Evolutionary conservation across 1,139 yeast genomes (phyloP).

Genomic region (Debaryomyces subglobosus): DNA sequence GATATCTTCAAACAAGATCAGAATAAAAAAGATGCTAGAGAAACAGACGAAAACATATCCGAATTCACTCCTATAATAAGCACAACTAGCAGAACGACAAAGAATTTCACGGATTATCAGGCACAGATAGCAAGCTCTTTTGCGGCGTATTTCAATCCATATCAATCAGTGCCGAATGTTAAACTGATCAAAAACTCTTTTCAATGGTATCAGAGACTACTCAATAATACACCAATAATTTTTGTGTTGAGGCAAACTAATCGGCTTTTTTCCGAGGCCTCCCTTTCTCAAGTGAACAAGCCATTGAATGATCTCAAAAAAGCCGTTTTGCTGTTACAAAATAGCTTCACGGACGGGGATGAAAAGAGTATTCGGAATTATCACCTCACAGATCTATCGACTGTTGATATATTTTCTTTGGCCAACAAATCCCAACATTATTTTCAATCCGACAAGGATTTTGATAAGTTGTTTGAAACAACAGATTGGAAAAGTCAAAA

Average conservation of each 20-base stretch:
- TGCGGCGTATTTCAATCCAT: conserved; percentile 27
- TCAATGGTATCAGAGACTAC: conserved; percentile 32
- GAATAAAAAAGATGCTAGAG: not conserved
- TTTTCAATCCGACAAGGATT: conserved; percentile 6
- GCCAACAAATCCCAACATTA: conserved; percentile 24
- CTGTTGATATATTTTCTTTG: conserved; percentile 32
- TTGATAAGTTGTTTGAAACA: conserved; percentile 4
- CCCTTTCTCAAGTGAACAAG: conserved; percentile 30
- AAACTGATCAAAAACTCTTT: conserved; percentile 21
- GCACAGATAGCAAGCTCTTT: conserved; percentile 26
- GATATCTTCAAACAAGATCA: conserved; percentile 16
- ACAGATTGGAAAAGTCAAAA: conserved; percentile 13
- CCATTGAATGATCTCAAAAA: conserved; percentile 21
- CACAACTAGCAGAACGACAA: conserved; percentile 15
- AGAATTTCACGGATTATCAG: conserved; percentile 23
- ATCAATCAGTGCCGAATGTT: conserved; percentile 17
- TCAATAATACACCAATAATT: conserved; percentile 36
- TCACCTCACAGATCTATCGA: conserved; percentile 32
- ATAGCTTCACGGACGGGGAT: conserved; percentile 9
- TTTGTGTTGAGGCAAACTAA: conserved; percentile 34
- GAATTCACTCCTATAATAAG: conserved; percentile 15
- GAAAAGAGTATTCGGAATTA: conserved; percentile 24
- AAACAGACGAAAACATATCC: conserved; percentile 4
- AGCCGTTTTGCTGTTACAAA: conserved; percentile 17
- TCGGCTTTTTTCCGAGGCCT: conserved; percentile 31